phyloP scores from a whole-genome alignment of 2,329 filamentous ascomycete species.

The Sporothrix brunneoviolacea region DNA sequence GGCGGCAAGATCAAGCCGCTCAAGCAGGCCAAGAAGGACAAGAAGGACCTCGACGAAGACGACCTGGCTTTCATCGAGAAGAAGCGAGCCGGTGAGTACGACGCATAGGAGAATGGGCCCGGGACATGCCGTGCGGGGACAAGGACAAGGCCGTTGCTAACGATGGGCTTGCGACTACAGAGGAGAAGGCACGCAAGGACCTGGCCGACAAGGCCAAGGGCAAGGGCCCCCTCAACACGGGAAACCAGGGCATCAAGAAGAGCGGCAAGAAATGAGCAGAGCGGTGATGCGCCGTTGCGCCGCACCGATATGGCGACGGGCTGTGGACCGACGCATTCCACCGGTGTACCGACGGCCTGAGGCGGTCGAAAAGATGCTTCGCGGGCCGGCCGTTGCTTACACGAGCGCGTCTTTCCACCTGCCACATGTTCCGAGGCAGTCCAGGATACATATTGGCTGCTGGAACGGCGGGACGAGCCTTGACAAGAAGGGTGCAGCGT shows the following conservation, averaged over 20 bases:
- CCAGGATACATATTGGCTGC: too few relatives aligned
- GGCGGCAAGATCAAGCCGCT: slow-evolving; percentile 78
- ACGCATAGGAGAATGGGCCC: neutral
- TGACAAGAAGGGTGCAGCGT: too few relatives aligned
- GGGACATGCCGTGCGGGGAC: neutral
- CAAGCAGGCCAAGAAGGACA: slow-evolving; percentile 82
- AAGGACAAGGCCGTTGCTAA: neutral
- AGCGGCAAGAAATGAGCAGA: slow-evolving; percentile 78
- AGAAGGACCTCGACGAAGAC: slow-evolving; percentile 79
- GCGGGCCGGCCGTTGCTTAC: too few relatives aligned
- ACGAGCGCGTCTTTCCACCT: too few relatives aligned
- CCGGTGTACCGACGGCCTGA: too few relatives aligned
- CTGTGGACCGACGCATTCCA: too few relatives aligned
- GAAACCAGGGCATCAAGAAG: slow-evolving; percentile 91
- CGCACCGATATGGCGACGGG: too few relatives aligned
- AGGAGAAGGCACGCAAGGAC: slow-evolving; percentile 80
- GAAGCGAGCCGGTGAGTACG: slow-evolving; percentile 74
- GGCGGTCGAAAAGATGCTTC: too few relatives aligned
- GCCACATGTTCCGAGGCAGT: too few relatives aligned
- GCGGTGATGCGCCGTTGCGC: too few relatives aligned
- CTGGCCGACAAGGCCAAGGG: slow-evolving; percentile 74
- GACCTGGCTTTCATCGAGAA: slow-evolving; percentile 77
- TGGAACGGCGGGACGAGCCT: too few relatives aligned
- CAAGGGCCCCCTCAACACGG: slow-evolving; percentile 83
- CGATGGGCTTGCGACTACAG: slow-evolving; percentile 33